Evolutionary conservation across 140 eudicot species (phyloP).

Genomic region (Erigeron philadelphicus): DNA sequence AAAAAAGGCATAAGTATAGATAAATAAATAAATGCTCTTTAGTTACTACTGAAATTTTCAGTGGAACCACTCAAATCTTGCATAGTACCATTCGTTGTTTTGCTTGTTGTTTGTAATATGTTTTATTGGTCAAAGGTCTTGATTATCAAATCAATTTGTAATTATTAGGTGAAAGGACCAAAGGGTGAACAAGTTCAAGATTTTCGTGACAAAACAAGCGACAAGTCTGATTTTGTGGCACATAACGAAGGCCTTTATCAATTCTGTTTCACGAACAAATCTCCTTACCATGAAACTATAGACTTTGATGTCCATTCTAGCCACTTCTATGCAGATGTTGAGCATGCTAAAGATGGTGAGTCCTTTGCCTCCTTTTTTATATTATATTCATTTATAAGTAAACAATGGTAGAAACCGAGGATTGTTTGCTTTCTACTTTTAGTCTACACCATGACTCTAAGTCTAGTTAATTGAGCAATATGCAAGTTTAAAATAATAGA

Average conservation of each 20-base stretch:
- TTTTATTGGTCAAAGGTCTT: not conserved
- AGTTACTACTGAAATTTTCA: not conserved
- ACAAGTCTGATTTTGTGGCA: slow-evolving; percentile 65
- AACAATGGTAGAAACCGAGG: too few relatives aligned
- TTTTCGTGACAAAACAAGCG: slow-evolving; percentile 71
- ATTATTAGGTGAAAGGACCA: slow-evolving; percentile 76
- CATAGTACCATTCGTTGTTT: not conserved
- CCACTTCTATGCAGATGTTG: slow-evolving; percentile 51
- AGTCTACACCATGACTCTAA: too few relatives aligned
- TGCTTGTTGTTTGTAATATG: not conserved
- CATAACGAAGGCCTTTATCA: slow-evolving; percentile 64
- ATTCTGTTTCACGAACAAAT: slow-evolving; percentile 77
- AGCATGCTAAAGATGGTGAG: slow-evolving; percentile 98
- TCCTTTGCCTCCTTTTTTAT: not conserved
- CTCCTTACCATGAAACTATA: slow-evolving; percentile 81
- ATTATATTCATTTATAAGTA: not conserved
- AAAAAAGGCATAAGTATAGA: not conserved
- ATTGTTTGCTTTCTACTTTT: too few relatives aligned
- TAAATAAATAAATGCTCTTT: not conserved
- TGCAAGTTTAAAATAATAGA: not conserved
- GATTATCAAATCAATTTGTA: not conserved
- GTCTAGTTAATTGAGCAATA: not conserved
- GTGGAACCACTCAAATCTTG: too few relatives aligned
- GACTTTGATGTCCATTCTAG: slow-evolving; percentile 79
- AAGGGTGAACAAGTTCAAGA: slow-evolving; percentile 80